Evolutionary conservation across 495 filamentous ascomycete genomes (phyloP).

Genomic region (Aspergillus ellipticus): DNA sequence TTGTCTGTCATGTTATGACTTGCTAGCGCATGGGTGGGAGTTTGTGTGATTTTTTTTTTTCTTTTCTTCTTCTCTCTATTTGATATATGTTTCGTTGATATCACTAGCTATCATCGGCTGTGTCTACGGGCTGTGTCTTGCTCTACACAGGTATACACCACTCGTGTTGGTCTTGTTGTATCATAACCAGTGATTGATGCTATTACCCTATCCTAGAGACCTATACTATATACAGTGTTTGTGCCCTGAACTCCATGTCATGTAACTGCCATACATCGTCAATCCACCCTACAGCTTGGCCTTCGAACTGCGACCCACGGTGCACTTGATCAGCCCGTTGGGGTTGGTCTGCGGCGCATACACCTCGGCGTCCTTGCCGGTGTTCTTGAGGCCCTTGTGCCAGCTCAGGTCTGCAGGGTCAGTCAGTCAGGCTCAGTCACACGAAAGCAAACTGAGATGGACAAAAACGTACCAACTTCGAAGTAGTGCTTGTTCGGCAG

Average conservation of each 20-base stretch:
- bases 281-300: slow-evolving; percentile 35
- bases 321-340: slow-evolving; percentile 95
- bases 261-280: slow-evolving; percentile 2
- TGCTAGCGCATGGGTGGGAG: slow-evolving; percentile 51
- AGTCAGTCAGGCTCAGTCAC: neutral
- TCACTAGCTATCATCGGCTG: neutral
- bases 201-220: slow-evolving; percentile 14
- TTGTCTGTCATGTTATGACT: slow-evolving; percentile 28
- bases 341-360: slow-evolving; percentile 90
- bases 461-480: slow-evolving; percentile 68
- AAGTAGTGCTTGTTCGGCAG: slow-evolving; percentile 99
- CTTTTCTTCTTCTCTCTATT: slow-evolving; percentile 6
- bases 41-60: slow-evolving; percentile 31
- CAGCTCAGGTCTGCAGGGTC: slow-evolving; percentile 74
- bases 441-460: slow-evolving; percentile 6
- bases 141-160: neutral
- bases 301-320: slow-evolving; percentile 62
- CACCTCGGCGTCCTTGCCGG: slow-evolving; percentile 92
- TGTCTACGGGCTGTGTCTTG: neutral
- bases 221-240: slow-evolving; percentile 26
- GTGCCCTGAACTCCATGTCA: slow-evolving; percentile 17
- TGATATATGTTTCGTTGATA: neutral
- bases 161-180: neutral
- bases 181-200: slow-evolving; percentile 8
- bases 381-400: slow-evolving; percentile 97